phyloP scores from a whole-genome alignment of 192 early-diverging fungal genomes.

The Umbelopsis isabellina region DNA sequence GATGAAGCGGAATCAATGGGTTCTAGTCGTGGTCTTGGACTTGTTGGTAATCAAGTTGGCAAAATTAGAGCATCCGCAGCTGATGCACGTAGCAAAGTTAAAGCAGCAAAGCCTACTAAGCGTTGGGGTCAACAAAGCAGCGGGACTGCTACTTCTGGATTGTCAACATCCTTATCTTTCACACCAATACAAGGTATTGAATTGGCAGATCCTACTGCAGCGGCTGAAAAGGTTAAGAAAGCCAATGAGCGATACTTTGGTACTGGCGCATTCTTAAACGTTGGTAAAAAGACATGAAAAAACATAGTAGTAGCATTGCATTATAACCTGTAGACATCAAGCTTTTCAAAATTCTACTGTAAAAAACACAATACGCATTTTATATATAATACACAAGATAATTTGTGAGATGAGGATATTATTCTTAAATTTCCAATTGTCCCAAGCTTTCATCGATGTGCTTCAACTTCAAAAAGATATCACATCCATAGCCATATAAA shows the following conservation, averaged over 20 bases:
- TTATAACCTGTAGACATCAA: not conserved
- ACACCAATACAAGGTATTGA: conserved; percentile 96
- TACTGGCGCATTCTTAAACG: conserved; percentile 58
- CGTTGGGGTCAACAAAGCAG: conserved; percentile 29
- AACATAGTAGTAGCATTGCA: not conserved
- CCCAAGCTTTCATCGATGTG: conserved; percentile 74
- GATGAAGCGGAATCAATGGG: conserved; percentile 86
- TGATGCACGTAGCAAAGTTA: conserved; percentile 68
- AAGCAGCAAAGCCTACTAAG: conserved; percentile 53
- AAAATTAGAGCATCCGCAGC: conserved; percentile 74
- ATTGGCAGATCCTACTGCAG: conserved; percentile 80
- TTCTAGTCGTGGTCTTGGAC: conserved; percentile 85
- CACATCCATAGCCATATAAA: conserved; percentile 88
- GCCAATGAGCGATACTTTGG: conserved; percentile 81
- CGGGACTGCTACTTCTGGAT: conserved; percentile 67
- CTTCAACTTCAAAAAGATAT: conserved; percentile 87
- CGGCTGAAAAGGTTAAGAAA: conserved; percentile 61
- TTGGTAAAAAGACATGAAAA: conserved; percentile 43
- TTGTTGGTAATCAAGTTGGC: conserved; percentile 78
- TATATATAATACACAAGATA: not conserved
- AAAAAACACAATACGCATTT: not conserved
- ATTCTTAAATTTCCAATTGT: conserved; percentile 52
- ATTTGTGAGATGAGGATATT: not conserved
- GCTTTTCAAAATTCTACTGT: too few species aligned
- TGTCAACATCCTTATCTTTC: conserved; percentile 88